Evolutionary conservation across 345 rosid species (phyloP), one percentile per base, ranked within the genome.

Genomic region (Eucalyptus tenuipes): DNA sequence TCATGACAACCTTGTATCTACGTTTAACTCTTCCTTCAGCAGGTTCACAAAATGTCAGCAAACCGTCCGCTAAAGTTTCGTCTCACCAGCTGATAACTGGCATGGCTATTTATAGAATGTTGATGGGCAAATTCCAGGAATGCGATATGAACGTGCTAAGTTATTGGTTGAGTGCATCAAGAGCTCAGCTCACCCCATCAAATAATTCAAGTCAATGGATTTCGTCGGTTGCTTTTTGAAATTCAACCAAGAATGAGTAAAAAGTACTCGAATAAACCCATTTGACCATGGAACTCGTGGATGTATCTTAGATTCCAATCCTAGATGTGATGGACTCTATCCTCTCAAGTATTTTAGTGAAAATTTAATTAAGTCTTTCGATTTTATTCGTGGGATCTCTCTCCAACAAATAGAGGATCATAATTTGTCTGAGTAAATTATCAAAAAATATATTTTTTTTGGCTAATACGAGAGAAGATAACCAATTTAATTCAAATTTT

Each of bases 1-100:
- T 91, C 95, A 94, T 88, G 14, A 20, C 11, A 75, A 71, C 13
- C 81, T 37, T 37, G 45, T 18, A 6, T 71, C 81, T 71, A 5
- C 81, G 81, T 18, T 71, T 10, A 18, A 18, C 44, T 18, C 45
- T 37, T 71, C 81, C 81, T 71, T 18, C 12, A 71, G 81, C 81
- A 37, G 81, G 40, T 37, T 37, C 81, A 71, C 81, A 37, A 37
- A 18, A 18, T 20, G 45, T 37, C 5, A 37, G 45, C 59, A 71
- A 3, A 37, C 45, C 45, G 82, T 37, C 12, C 24, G 45, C 27
- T 24, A 6, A 71, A 37, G 82, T 18, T 37, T 71, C 82, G 22
- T 71, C 45, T 37, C 27, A 6, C 27, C 82, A 11, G 1, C 82
- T 20, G 82, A 37, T 37, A 5, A 37, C 14, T 44, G 47, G 82